Base-by-base conservation (phyloP, 345 rosid genomes). In the Rhodomyrtus tomentosa region DNA sequence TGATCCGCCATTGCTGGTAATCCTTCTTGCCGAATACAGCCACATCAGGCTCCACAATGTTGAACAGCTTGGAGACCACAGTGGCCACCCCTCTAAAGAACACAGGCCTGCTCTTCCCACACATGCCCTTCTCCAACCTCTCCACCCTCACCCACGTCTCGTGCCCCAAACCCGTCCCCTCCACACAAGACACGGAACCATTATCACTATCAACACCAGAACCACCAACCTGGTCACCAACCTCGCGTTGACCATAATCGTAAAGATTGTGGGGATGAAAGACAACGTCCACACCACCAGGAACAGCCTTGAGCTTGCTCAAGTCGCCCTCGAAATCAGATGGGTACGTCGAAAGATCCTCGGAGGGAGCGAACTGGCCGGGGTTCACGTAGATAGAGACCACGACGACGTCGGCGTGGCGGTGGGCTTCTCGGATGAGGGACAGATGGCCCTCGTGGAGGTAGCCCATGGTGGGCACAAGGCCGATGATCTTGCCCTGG, bases 81-180 rank as follows among this genome's bases (percentile, higher is more conserved):
- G 98, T 94, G 10, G 95, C 98, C 12, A 96, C 97, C 42, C 98
- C 99, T 92, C 97, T 87, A 15, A 96, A 95, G 86, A 96, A 93
- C 56, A 93, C 95, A 52, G 98, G 96, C 86, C 99, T 93, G 82
- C 95, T 95, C 88, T 90, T 93, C 89, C 99, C 99, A 82, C 99
- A 95, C 92, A 96, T 53, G 22, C 95, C 95, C 86, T 92, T 96
- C 86, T 96, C 98, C 91, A 96, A 86, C 82, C 88, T 95, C 91
- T 96, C 98, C 27, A 92, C 96, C 73, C 95, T 94, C 58, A 96
- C 88, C 99, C 98, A 97, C n/a, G 98, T 95, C 87, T 94, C 98
- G 79, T 96, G 98, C 79, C 93, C 94, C n/a, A 85, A 55, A 8
- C 92, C 91, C 84, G 83, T 86, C 16, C 92, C 93, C 87, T 95